Evolutionary conservation across 2,329 filamentous ascomycete genomes (phyloP).

Genomic region (Sporothrix brasiliensis): DNA sequence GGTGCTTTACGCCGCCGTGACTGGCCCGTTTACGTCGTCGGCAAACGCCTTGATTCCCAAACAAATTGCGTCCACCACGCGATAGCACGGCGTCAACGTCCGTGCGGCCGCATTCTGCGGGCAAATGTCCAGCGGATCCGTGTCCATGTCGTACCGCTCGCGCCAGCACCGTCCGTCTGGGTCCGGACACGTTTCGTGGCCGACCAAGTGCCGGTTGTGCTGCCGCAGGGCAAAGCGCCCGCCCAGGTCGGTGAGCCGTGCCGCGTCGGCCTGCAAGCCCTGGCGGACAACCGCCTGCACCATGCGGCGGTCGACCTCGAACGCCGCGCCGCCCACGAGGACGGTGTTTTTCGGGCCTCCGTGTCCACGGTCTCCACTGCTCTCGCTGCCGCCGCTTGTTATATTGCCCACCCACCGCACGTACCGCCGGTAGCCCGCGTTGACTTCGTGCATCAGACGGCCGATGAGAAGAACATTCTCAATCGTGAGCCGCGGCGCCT

Average conservation of each 20-base stretch:
- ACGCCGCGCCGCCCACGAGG: neutral
- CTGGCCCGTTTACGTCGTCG: neutral
- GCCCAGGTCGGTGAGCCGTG: conserved; percentile 26
- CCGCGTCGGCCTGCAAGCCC: conserved; percentile 19
- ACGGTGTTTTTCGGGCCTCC: neutral
- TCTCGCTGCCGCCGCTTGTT: neutral
- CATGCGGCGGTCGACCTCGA: conserved; percentile 15
- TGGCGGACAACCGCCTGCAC: conserved; percentile 5
- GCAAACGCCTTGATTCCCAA: conserved; percentile 23
- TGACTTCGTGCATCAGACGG: conserved; percentile 27
- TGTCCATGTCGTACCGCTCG: conserved; percentile 31
- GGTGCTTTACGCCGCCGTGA: neutral
- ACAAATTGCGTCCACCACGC: conserved; percentile 26
- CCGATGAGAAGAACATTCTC: conserved; percentile 30
- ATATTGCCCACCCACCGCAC: conserved; percentile 18
- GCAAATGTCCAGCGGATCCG: conserved; percentile 29
- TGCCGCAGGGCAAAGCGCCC: conserved; percentile 25
- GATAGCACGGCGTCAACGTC: conserved; percentile 30
- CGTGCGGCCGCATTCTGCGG: conserved; percentile 27
- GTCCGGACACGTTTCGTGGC: conserved; percentile 30
- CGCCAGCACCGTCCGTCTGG: conserved; percentile 28
- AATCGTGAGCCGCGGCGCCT: conserved; percentile 30
- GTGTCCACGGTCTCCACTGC: neutral
- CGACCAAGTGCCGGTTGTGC: conserved; percentile 30
- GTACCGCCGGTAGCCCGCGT: conserved; percentile 25